phyloP scores from a whole-genome alignment of 192 early-diverging fungal species.

The Mortierella claussenii region DNA sequence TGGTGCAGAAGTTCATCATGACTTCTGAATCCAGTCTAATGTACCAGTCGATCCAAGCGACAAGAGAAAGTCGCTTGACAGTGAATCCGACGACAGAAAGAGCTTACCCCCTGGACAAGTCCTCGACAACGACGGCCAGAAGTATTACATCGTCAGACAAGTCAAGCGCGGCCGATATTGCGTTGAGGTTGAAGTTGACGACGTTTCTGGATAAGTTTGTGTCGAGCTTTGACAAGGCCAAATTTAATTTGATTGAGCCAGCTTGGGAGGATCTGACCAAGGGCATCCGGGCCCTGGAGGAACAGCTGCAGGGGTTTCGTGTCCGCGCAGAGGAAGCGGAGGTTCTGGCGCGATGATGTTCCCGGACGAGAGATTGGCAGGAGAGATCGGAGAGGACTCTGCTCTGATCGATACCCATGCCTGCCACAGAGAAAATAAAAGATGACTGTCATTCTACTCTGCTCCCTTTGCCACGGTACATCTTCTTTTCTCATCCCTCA shows the following conservation, averaged over 20 bases:
- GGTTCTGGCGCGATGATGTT: too few species aligned
- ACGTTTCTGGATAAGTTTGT: constrained; percentile 47
- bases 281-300: background rate
- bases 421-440: too few species aligned
- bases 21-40: background rate
- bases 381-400: too few species aligned
- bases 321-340: too few species aligned
- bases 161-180: constrained; percentile 12
- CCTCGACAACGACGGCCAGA: background rate
- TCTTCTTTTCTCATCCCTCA: too few species aligned
- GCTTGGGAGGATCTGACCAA: constrained; percentile 32
- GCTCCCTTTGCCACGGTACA: too few species aligned
- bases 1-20: constrained; percentile 27
- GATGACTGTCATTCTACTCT: too few species aligned
- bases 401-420: too few species aligned
- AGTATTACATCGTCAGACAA: background rate
- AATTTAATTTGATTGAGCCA: constrained; percentile 18
- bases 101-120: too few species aligned
- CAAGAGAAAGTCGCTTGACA: too few species aligned
- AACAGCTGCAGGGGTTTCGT: background rate
- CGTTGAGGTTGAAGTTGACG: constrained; percentile 18
- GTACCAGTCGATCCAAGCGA: background rate
- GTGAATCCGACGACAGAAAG: too few species aligned
- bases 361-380: too few species aligned
- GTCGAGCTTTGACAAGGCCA: constrained; percentile 36